Percentiles rank a stretch among this genome's conserved stretches.
phyloP scores from a whole-genome alignment of 306 rosid genomes.

The Ormosia semicastrata region DNA sequence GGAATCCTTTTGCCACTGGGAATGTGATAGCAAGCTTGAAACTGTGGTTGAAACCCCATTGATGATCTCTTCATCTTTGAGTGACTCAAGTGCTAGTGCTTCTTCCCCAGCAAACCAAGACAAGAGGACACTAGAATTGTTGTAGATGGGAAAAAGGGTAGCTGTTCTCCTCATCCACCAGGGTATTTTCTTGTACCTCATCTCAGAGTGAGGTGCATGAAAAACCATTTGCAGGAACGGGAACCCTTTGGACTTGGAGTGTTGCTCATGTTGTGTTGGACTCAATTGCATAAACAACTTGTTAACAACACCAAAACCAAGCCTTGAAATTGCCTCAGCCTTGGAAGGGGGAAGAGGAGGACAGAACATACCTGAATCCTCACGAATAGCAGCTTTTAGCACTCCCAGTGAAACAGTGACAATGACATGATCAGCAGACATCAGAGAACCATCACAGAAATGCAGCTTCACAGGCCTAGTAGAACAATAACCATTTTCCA shows the following conservation, averaged over 20 bases:
- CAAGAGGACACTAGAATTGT: slow-evolving; percentile 65
- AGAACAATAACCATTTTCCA: slow-evolving; percentile 38
- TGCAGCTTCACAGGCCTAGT: slow-evolving; percentile 78
- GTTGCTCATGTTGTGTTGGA: slow-evolving; percentile 22
- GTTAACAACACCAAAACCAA: slow-evolving; percentile 97
- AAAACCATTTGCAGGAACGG: slow-evolving; percentile 77
- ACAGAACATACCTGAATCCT: slow-evolving; percentile 61
- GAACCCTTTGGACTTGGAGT: slow-evolving; percentile 35
- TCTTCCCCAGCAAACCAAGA: slow-evolving; percentile 93
- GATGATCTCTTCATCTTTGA: slow-evolving; percentile 66
- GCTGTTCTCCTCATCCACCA: slow-evolving; percentile 96
- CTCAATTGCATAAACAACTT: slow-evolving; percentile 79
- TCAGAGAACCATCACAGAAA: slow-evolving; percentile 68
- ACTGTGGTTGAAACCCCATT: slow-evolving; percentile 69
- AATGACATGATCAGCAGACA: slow-evolving; percentile 84
- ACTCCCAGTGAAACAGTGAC: slow-evolving; percentile 91
- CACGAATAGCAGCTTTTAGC: slow-evolving; percentile 72
- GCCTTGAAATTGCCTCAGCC: slow-evolving; percentile 80
- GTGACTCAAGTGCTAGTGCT: slow-evolving; percentile 77
- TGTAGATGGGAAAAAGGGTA: slow-evolving; percentile 67
- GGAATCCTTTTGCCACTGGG: slow-evolving; percentile 26
- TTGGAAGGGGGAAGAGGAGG: slow-evolving; percentile 87
- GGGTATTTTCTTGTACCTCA: slow-evolving; percentile 65
- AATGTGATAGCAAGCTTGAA: slow-evolving; percentile 44
- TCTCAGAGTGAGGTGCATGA: slow-evolving; percentile 59